A percentile compares a stretch with the other conserved stretches of the same genome.
Evolutionary conservation across 2,329 filamentous ascomycete genomes (phyloP).

Genomic region (Pezicula radicicola): DNA sequence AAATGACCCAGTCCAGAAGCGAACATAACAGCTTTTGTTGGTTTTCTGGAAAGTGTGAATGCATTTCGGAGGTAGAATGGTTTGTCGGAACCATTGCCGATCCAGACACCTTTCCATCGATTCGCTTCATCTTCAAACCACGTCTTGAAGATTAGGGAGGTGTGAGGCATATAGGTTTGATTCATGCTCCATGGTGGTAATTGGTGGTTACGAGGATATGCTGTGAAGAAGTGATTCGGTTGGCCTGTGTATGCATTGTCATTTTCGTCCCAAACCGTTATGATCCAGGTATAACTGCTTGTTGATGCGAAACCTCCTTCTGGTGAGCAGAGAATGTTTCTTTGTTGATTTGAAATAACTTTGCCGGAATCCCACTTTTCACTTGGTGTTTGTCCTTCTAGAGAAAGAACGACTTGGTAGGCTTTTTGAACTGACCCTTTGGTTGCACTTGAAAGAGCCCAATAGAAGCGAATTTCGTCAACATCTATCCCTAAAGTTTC

Average conservation of each 20-base stretch:
- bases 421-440: not conserved
- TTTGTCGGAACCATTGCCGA: conserved; percentile 36
- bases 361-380: conserved; percentile 21
- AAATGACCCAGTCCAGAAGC: conserved; percentile 38
- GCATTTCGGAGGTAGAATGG: conserved; percentile 35
- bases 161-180: conserved; percentile 39
- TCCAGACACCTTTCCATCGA: conserved; percentile 38
- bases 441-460: conserved; percentile 29
- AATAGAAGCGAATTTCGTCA: conserved; percentile 33
- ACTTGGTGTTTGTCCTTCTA: not conserved
- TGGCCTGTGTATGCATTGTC: conserved; percentile 22
- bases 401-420: not conserved
- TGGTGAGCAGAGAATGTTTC: conserved; percentile 27
- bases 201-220: conserved; percentile 32
- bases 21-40: conserved; percentile 31
- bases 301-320: conserved; percentile 33
- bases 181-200: conserved; percentile 39
- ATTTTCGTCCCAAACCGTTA: conserved; percentile 34
- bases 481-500: conserved; percentile 36
- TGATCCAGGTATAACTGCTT: conserved; percentile 33
- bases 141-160: conserved; percentile 37
- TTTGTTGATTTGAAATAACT: conserved; percentile 19
- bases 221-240: conserved; percentile 35
- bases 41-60: conserved; percentile 26
- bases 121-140: conserved; percentile 38